These are phyloP conservation scores for Colletotrichum brevisporum DNA, from an alignment of 2,329 filamentous ascomycete genomes.

Conservation along the genomic window DNA sequence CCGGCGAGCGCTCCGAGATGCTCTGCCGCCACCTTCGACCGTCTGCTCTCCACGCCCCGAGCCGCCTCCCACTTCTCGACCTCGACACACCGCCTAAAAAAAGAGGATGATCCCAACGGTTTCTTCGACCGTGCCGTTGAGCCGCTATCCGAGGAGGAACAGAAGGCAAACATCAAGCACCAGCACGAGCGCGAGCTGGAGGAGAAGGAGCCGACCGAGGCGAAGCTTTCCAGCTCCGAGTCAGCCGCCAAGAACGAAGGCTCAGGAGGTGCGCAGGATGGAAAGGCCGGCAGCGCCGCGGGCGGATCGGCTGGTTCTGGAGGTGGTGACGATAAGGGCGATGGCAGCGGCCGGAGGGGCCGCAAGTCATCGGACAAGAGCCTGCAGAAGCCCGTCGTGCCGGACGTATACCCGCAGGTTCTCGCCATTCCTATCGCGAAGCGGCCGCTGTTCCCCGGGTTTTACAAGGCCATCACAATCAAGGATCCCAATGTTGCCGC, in stretches of 20 bases:
- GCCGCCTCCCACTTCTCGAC: conserved; percentile 55
- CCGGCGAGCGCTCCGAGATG: conserved; percentile 35
- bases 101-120: conserved; percentile 57
- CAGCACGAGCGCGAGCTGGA: conserved; percentile 58
- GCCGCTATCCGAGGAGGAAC: conserved; percentile 67
- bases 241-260: conserved; percentile 62
- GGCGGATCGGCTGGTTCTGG: conserved; percentile 65
- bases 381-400: conserved; percentile 88
- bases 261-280: conserved; percentile 60
- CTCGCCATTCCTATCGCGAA: conserved; percentile 97
- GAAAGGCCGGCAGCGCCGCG: conserved; percentile 70
- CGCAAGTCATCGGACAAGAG: conserved; percentile 79
- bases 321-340: conserved; percentile 58
- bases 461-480: conserved; percentile 99
- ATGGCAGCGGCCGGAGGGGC: conserved; percentile 76
- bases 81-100: conserved; percentile 46
- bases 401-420: conserved; percentile 96
- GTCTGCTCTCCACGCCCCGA: conserved; percentile 48
- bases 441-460: conserved; percentile 93
- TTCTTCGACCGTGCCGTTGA: conserved; percentile 67
- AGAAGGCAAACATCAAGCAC: conserved; percentile 65
- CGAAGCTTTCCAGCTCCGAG: conserved; percentile 56
- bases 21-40: conserved; percentile 47
- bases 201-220: conserved; percentile 63
- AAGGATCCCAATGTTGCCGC: conserved; percentile 91